Percentiles rank a stretch among this genome's conserved stretches.
phyloP scores from a whole-genome alignment of 192 early-diverging fungal genomes.

The Podila epigama region DNA sequence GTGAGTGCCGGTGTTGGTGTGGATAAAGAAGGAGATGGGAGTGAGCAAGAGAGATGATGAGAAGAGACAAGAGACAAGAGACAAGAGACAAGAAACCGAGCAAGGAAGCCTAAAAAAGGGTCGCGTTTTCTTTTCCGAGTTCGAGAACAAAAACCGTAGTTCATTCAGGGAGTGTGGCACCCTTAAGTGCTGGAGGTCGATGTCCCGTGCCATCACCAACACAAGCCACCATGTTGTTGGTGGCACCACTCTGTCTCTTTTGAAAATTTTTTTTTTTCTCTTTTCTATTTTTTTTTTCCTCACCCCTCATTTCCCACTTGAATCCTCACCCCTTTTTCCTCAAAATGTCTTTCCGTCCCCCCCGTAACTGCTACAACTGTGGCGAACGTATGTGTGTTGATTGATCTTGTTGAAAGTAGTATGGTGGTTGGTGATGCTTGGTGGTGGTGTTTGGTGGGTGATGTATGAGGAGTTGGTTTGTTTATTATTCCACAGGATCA shows the following conservation, averaged over 20 bases:
- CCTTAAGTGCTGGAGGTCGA: too few relatives aligned
- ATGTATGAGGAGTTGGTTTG: too few relatives aligned
- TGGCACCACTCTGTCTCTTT: neutral
- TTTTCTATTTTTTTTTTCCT: slow-evolving; percentile 21
- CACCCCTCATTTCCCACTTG: slow-evolving; percentile 4
- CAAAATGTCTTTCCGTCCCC: slow-evolving; percentile 46
- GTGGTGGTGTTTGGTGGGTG: neutral
- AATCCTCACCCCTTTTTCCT: slow-evolving; percentile 4
- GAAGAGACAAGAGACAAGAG: too few relatives aligned
- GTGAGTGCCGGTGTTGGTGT: neutral
- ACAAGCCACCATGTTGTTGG: neutral
- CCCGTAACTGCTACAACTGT: slow-evolving; percentile 50
- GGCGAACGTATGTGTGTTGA: slow-evolving; percentile 46
- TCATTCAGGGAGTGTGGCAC: too few relatives aligned
- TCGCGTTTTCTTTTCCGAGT: too few relatives aligned
- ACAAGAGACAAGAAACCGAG: too few relatives aligned
- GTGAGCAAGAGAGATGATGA: too few relatives aligned
- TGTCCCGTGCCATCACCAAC: too few relatives aligned
- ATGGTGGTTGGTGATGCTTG: neutral
- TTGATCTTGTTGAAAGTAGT: slow-evolving; percentile 3
- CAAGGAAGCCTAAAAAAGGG: too few relatives aligned
- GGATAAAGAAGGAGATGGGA: neutral
- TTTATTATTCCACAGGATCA: too few relatives aligned
- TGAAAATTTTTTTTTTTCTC: slow-evolving; percentile 15
- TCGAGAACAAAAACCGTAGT: too few relatives aligned